Percentiles rank a stretch among this genome's conserved stretches.
Conservation (phyloP, 2,329 filamentous ascomycete genomes). For the Macrophomina tecta region DNA sequence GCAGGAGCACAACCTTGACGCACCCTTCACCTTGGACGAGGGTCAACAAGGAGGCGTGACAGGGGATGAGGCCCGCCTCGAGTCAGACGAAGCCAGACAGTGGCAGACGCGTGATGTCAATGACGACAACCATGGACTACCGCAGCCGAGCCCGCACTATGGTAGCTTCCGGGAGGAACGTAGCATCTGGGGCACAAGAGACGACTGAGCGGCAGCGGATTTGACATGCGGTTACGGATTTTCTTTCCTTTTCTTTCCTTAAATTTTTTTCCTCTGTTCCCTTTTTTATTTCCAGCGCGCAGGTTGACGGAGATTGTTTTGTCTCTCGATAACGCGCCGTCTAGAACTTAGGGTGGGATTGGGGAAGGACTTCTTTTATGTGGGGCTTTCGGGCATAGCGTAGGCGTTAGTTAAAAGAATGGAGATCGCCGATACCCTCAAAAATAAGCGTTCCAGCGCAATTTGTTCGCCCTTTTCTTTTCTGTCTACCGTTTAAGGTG, state of each 20-base stretch:
- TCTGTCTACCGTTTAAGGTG: too few relatives aligned
- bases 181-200: conserved; percentile 43
- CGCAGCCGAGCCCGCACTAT: conserved; percentile 39
- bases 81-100: conserved; percentile 50
- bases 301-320: not conserved
- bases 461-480: too few relatives aligned
- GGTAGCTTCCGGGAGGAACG: conserved; percentile 52
- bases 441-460: not conserved
- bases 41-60: conserved; percentile 45
- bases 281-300: not conserved
- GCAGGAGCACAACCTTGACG: conserved; percentile 51
- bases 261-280: too few relatives aligned
- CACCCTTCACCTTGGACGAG: conserved; percentile 52
- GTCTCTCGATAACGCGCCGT: not conserved
- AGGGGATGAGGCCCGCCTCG: conserved; percentile 42
- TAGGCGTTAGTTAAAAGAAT: conserved; percentile 8
- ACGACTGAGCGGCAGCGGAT: conserved; percentile 18
- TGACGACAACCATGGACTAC: not conserved
- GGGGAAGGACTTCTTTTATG: not conserved
- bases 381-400: conserved; percentile 16
- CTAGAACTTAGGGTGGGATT: not conserved
- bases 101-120: conserved; percentile 45
- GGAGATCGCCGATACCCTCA: conserved; percentile 19
- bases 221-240: conserved; percentile 3
- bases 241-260: not conserved